Percentiles rank a stretch among this genome's conserved stretches.
Evolutionary conservation across 257 asterid genomes (phyloP).

Genomic region (Ajuga chamaepitys): DNA sequence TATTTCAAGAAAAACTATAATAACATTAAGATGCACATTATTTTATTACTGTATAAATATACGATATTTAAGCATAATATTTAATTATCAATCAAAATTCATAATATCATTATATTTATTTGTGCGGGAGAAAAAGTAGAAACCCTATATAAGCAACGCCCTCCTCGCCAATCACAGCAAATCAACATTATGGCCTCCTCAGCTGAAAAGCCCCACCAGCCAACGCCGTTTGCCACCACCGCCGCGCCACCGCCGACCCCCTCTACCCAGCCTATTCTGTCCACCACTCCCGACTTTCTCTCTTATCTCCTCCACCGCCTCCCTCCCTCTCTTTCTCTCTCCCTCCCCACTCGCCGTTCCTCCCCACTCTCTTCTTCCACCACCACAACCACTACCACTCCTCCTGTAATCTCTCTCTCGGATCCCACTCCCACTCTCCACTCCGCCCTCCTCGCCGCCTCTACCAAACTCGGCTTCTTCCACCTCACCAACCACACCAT

Average conservation of each 20-base stretch:
- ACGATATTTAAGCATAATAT: no score
- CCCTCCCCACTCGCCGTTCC: constrained; percentile 32
- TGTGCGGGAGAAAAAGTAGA: no score
- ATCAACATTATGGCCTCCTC: constrained; percentile 48
- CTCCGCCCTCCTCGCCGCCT: constrained; percentile 35
- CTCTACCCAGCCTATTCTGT: constrained; percentile 26
- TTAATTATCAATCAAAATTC: no score
- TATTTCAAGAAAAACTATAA: no score
- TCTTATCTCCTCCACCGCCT: constrained; percentile 60
- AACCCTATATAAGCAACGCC: neutral
- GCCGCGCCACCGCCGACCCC: constrained; percentile 84
- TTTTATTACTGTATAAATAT: no score
- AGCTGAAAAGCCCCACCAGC: constrained; percentile 29
- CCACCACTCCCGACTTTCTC: constrained; percentile 32
- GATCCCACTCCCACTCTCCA: constrained; percentile 23
- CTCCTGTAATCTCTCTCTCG: constrained; percentile 42
- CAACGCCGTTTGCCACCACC: constrained; percentile 29
- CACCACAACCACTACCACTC: constrained; percentile 20
- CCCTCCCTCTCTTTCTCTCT: constrained; percentile 46
- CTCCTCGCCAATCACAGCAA: neutral
- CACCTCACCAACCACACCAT: constrained; percentile 52
- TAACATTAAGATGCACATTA: no score
- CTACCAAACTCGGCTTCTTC: constrained; percentile 56
- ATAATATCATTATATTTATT: no score
- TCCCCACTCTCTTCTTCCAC: constrained; percentile 10